Evolutionary conservation across 1,284 basidiomycete genomes (phyloP), one percentile per base, ranked within the genome.

Genomic region (Malassezia furfur): DNA sequence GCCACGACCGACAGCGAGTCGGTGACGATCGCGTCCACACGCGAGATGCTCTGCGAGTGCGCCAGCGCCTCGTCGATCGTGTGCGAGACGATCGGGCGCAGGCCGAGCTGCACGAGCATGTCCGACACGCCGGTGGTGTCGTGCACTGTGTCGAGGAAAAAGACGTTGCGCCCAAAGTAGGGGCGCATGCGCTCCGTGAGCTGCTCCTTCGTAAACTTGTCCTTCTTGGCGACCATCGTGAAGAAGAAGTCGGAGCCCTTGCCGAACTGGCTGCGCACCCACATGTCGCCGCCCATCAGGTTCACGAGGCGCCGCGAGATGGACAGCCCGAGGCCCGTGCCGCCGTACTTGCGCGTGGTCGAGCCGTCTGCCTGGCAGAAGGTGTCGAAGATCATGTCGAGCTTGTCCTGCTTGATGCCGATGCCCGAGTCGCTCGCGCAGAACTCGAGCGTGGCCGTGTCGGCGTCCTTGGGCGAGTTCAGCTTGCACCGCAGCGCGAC

Each of bases 301-400:
- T 86, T 88, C 46, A 96, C 93, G 19, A 99, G 84, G 0, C 93
- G 85, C 70, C 96, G 72, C 37, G 77, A 78, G 57, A 78, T 76
- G 25, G 66, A 64, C 57, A 98, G 79, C n/a, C 93, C 94, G 1
- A 96, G 81, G 74, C 94, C 94, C 0, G 94, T 98, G 44, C 93
- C 93, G 62, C 93, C 93, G 68, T 96, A 96, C 81, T 96, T 94
- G 35, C 76, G 59, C 38, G 77, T 78, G 11, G 77, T 78, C 15
- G 77, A 78, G 8, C 77, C 94, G 78, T 98, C 94, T 0, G 94
- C 94, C 75, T 98, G 94, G 68, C 90, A 91, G 79, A 99, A 99
- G 5, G 94, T 98, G 75, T 99, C 93, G 77, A 98, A 99, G 74
- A 99, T 99, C 74, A 98, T 80, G 71, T 93, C 93, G 59, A 98